Conservation (phyloP, 1,139 yeast genomes). For the Nakaseomyces bracarensis region DNA sequence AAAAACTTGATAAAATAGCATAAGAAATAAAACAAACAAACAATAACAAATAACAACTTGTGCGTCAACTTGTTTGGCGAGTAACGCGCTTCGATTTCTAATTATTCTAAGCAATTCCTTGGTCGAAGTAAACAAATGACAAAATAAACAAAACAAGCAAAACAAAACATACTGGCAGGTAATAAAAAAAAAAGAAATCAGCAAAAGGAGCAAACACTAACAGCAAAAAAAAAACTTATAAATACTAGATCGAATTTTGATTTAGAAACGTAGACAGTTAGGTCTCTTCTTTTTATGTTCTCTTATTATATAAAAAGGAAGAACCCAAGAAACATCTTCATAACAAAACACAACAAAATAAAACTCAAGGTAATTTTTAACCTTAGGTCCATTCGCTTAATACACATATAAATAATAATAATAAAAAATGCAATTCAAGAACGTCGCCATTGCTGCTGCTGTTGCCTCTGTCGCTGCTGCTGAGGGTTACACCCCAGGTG, state of each 20-base stretch:
- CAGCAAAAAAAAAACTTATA: slow-evolving; percentile 4
- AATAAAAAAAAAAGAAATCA: not conserved
- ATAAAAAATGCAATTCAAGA: slow-evolving; percentile 27
- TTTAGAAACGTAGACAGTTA: not conserved
- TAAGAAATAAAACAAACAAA: too few species aligned
- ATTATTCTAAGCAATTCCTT: too few species aligned
- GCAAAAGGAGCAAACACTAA: too few species aligned
- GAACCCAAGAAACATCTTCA: slow-evolving; percentile 3
- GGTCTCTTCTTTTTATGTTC: not conserved
- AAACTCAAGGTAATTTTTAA: not conserved
- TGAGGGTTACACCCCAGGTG: slow-evolving; percentile 30
- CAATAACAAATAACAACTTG: too few species aligned
- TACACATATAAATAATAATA: not conserved
- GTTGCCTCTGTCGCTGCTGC: slow-evolving; percentile 29
- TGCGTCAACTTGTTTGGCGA: too few species aligned
- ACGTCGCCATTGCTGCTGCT: slow-evolving; percentile 21
- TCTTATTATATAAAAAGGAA: not conserved
- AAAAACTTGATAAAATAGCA: too few species aligned
- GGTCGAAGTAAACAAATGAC: too few species aligned
- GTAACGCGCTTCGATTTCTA: too few species aligned
- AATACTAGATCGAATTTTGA: slow-evolving; percentile 4
- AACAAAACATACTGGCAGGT: too few species aligned
- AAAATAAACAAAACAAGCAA: too few species aligned
- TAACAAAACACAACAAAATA: not conserved
- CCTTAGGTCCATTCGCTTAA: slow-evolving; percentile 2